Conservation (phyloP, 164 flowering plant species). For the Houttuynia cordata region DNA sequence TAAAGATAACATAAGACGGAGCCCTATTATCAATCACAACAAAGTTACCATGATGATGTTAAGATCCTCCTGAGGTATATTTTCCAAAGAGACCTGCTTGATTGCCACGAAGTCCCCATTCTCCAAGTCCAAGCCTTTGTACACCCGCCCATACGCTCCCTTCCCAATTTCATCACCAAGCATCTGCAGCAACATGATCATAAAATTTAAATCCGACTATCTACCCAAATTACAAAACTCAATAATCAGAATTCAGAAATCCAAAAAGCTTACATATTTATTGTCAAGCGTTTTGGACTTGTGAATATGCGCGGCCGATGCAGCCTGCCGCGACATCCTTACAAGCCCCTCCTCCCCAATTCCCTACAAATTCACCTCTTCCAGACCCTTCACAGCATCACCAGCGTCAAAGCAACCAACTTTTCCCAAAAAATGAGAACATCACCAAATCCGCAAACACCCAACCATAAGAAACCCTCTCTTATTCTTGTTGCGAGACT, state of each 20-base stretch:
- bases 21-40: constrained; percentile 9
- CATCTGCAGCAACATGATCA: constrained; percentile 35
- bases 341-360: neutral
- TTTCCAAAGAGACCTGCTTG: constrained; percentile 96
- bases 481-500: too few relatives aligned
- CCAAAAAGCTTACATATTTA: constrained; percentile 61
- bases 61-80: constrained; percentile 94
- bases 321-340: constrained; percentile 71
- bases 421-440: too few relatives aligned
- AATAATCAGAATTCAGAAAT: neutral
- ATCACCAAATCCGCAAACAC: too few relatives aligned
- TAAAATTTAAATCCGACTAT: neutral
- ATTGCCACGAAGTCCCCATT: constrained; percentile 98
- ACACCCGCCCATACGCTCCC: constrained; percentile 99
- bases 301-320: constrained; percentile 52
- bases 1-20: too few relatives aligned
- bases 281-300: constrained; percentile 93
- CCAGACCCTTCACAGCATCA: too few relatives aligned
- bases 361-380: too few relatives aligned
- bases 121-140: constrained; percentile 97
- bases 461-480: too few relatives aligned
- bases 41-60: constrained; percentile 81
- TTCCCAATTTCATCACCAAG: constrained; percentile 99
- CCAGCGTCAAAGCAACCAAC: too few relatives aligned
- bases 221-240: constrained; percentile 4